Evolutionary conservation across 2,329 filamentous ascomycete species (phyloP).

Genomic region (Capronia epimyces): DNA sequence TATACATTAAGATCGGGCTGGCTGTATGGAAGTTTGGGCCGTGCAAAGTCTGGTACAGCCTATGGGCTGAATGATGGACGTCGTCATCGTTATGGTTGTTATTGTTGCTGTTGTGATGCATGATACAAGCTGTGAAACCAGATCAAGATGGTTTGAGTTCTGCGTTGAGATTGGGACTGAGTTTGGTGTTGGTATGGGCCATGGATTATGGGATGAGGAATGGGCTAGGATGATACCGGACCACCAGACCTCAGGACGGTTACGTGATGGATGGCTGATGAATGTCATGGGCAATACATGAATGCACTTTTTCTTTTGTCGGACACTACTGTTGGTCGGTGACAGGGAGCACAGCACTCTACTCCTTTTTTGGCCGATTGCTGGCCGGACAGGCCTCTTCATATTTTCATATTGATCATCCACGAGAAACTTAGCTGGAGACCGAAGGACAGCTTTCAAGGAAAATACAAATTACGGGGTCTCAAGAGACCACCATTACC

Average conservation of each 20-base stretch:
- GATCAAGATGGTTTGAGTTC: not conserved
- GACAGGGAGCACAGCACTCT: constrained; percentile 1
- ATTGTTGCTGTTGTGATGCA: no score
- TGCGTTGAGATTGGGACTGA: not conserved
- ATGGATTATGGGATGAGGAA: not conserved
- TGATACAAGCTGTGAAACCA: no score
- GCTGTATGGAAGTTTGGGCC: no score
- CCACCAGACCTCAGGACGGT: not conserved
- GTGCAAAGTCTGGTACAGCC: no score
- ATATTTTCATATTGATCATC: not conserved
- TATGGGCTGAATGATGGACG: no score
- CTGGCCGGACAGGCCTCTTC: not conserved
- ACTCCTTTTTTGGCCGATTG: not conserved
- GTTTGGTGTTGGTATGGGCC: not conserved
- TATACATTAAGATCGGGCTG: not conserved
- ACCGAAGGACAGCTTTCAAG: no score
- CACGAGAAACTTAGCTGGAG: no score
- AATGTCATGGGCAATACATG: not conserved
- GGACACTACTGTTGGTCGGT: not conserved
- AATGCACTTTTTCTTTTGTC: not conserved
- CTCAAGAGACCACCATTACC: no score
- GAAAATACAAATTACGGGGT: no score
- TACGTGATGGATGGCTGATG: not conserved
- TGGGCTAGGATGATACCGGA: not conserved
- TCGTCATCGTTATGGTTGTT: no score